A percentile compares a stretch with the other conserved stretches of the same genome.
Conservation (phyloP, 768 basidiomycete species). For the Rhodotorula taiwanensis region DNA sequence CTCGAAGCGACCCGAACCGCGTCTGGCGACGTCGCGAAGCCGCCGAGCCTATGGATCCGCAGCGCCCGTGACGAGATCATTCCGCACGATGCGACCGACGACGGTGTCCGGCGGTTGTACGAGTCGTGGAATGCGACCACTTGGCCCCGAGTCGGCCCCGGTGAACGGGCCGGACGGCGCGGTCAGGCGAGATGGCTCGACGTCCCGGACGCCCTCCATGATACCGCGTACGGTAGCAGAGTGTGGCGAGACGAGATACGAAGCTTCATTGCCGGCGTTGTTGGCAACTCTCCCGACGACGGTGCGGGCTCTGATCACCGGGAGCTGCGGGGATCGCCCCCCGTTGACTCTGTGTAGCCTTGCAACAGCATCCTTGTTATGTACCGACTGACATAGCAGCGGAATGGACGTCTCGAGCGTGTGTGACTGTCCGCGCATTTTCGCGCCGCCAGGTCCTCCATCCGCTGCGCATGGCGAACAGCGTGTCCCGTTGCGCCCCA, state of each 20-base stretch:
- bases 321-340: too few species aligned
- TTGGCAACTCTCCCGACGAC: too few species aligned
- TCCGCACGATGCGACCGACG: constrained; percentile 44
- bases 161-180: background rate
- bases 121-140: constrained; percentile 1
- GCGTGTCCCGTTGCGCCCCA: too few species aligned
- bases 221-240: constrained; percentile 46
- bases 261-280: constrained; percentile 42
- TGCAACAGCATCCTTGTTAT: too few species aligned
- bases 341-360: too few species aligned
- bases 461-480: too few species aligned
- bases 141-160: background rate
- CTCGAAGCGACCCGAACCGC: constrained; percentile 30
- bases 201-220: constrained; percentile 47
- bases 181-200: constrained; percentile 36
- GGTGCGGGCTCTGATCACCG: too few species aligned
- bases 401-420: too few species aligned
- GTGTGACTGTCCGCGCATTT: too few species aligned
- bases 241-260: constrained; percentile 34
- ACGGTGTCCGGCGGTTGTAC: constrained; percentile 20
- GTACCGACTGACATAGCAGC: too few species aligned
- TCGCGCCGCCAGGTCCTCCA: too few species aligned
- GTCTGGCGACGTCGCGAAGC: constrained; percentile 11
- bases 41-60: constrained; percentile 45
- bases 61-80: constrained; percentile 53